A percentile compares a stretch with the other conserved stretches of the same genome.
These are phyloP conservation scores for Hymenoscyphus fructigenus DNA, from an alignment of 2,329 filamentous ascomycete species.

Conservation along the genomic window DNA sequence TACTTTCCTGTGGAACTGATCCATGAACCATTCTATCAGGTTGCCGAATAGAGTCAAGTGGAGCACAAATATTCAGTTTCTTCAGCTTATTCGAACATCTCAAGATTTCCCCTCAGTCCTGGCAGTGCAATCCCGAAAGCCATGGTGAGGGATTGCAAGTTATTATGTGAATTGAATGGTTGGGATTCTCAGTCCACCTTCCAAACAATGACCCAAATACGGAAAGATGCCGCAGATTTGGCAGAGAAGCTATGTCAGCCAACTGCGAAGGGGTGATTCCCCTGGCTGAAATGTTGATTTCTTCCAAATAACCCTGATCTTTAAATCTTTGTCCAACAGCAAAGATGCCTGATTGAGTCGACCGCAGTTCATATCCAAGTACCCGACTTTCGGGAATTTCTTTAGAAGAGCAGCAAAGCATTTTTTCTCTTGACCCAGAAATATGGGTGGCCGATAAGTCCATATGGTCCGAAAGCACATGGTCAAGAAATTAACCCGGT, in stretches of 20 bases:
- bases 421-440: not conserved
- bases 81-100: not conserved
- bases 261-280: not conserved
- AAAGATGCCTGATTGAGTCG: not conserved
- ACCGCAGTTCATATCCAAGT: not conserved
- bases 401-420: not conserved
- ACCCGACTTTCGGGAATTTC: not conserved
- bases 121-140: not conserved
- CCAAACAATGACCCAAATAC: not conserved
- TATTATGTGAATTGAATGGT: not conserved
- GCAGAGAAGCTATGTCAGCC: not conserved
- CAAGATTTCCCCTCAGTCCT: not conserved
- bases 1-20: not conserved
- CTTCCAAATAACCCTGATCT: not conserved
- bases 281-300: not conserved
- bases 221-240: not conserved
- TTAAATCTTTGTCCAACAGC: not conserved
- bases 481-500: not conserved
- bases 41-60: not conserved
- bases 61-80: not conserved
- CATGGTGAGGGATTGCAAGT: not conserved
- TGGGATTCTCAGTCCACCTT: not conserved
- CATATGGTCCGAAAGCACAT: not conserved
- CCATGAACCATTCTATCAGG: not conserved
- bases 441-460: not conserved